Evolutionary conservation across 148 eudicot genomes (phyloP).

Genomic region (Euryodendron excelsum): DNA sequence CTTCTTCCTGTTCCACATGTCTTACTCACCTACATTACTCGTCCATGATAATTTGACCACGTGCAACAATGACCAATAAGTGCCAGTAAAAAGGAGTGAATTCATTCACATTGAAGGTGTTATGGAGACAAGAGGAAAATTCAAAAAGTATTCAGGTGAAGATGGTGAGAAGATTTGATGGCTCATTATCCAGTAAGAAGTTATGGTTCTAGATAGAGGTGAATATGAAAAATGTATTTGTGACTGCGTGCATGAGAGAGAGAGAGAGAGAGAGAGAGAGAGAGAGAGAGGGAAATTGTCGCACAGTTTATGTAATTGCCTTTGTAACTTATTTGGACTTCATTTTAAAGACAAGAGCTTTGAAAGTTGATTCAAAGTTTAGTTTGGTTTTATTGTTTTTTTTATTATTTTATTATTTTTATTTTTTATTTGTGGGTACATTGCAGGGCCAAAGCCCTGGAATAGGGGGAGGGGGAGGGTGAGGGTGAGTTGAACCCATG

Average conservation of each 20-base stretch:
- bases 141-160: background rate
- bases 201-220: background rate
- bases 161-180: background rate
- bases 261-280: too few relatives aligned
- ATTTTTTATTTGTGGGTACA: too few relatives aligned
- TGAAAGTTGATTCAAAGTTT: background rate
- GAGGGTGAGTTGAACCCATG: too few relatives aligned
- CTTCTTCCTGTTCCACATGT: too few relatives aligned
- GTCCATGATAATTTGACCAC: background rate
- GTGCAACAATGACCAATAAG: background rate
- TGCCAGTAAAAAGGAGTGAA: background rate
- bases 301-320: background rate
- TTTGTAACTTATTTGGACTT: background rate
- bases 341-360: background rate
- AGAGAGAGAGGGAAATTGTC: too few relatives aligned
- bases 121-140: background rate
- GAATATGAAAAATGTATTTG: background rate
- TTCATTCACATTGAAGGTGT: background rate
- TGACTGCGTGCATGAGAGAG: background rate
- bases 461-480: too few relatives aligned
- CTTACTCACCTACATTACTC: too few relatives aligned
- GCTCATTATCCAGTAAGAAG: background rate
- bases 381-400: too few relatives aligned
- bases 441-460: too few relatives aligned
- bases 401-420: background rate